These are phyloP conservation scores for Alnus glutinosa DNA, from an alignment of 306 rosid genomes.

Conservation along the genomic window DNA sequence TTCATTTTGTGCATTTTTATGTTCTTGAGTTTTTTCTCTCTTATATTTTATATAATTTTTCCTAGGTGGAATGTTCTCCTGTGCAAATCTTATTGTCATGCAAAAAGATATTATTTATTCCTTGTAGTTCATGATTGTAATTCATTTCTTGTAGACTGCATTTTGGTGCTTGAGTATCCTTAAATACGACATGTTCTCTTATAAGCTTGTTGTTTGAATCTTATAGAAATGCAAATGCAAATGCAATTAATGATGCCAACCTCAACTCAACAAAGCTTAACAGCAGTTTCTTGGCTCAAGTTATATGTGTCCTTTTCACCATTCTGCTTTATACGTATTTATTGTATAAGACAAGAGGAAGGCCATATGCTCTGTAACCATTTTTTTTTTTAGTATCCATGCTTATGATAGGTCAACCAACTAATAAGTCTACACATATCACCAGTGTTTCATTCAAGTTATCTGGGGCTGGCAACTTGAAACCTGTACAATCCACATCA, in stretches of 20 bases:
- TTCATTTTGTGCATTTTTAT: neutral
- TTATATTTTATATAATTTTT: too few species aligned
- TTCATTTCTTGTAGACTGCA: neutral
- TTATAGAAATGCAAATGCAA: neutral
- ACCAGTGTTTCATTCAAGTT: neutral
- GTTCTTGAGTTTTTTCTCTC: neutral
- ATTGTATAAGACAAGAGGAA: neutral
- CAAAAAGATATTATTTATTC: neutral
- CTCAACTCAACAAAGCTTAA: conserved; percentile 3
- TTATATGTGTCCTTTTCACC: neutral
- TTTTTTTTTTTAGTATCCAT: too few species aligned
- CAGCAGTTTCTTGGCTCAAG: neutral
- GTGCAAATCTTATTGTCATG: neutral
- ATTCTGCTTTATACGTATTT: neutral
- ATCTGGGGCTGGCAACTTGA: neutral
- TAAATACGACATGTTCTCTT: neutral
- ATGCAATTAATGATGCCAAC: neutral
- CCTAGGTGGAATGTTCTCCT: neutral
- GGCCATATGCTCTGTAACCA: conserved; percentile 4
- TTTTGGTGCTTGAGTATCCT: neutral
- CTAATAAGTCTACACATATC: neutral
- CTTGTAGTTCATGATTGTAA: neutral
- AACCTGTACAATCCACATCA: too few species aligned
- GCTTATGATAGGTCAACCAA: neutral
- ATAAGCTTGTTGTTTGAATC: neutral